Base-by-base conservation (phyloP, 208 protist species). In the Crithidia mellificae region DNA sequence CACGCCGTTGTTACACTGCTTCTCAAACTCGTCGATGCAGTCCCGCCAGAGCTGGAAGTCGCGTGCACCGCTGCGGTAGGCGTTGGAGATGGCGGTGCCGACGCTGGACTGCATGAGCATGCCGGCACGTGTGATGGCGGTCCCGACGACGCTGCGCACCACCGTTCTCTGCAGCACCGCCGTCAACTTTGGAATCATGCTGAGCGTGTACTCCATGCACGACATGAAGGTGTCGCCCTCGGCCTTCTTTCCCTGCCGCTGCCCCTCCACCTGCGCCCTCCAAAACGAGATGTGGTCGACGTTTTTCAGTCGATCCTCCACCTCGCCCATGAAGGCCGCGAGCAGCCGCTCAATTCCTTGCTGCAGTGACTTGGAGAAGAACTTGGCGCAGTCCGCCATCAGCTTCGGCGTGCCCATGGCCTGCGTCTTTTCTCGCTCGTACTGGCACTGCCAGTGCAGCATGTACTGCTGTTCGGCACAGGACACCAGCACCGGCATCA, bases 401-500 rank as follows among this genome's bases (percentile, higher is more conserved):
- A 94, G 78, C 67, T 81, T 78, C 11, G 91, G 91, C 46, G 77
- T 52, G 2, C 88, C 91, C 52, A 96, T 74, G 38, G 78, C 55
- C 70, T 96, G 83, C 29, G 73, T 55, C 69, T 71, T 78, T 30
- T 77, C 76, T 9, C 81, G 77, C 65, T 78, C 80, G 58, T 88
- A 89, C 58, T 86, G 75, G 38, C 82, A 81, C 19, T 74, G 77
- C 88, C 91, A 96, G 52, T 79, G 73, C 38, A 93, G 78, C 63
- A 94, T 81, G 73, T 94, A 94, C 70, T 92, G 81, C 78, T 96
- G 91, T 80, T 96, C 88, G 24, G 87, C 88, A 54, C 85, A 92
- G 24, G 86, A 93, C 4, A 93, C 81, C 43, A 96, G 63, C 50
- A 92, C 87, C 20, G 81, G 76, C 83, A 94, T 85, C 43, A 77